These are phyloP conservation scores for Yamadazyma nakazawae DNA, from an alignment of 805 yeast genomes.

Conservation along the genomic window DNA sequence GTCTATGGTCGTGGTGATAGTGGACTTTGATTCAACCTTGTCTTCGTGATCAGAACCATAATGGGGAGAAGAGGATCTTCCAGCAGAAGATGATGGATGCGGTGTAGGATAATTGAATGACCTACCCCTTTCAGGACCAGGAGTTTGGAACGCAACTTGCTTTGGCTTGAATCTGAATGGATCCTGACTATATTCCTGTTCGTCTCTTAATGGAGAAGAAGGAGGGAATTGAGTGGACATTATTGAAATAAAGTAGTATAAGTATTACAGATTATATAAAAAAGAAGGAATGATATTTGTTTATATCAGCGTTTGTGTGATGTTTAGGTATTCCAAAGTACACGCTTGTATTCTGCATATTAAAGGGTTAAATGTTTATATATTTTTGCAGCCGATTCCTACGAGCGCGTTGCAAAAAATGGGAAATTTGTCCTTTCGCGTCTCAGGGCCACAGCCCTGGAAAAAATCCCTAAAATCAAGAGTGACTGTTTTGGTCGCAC, in stretches of 20 bases:
- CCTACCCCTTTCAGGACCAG: slow-evolving; percentile 3
- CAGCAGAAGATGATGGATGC: slow-evolving; percentile 54
- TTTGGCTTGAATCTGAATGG: slow-evolving; percentile 10
- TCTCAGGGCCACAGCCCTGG: slow-evolving; percentile 2
- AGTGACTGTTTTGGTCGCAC: slow-evolving; percentile 1
- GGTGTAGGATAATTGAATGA: slow-evolving; percentile 56
- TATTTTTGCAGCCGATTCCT: slow-evolving; percentile 7
- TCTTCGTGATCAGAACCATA: slow-evolving; percentile 1
- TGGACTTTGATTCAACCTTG: neutral
- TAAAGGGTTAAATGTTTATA: neutral
- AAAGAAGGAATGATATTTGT: neutral
- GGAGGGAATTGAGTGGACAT: slow-evolving; percentile 45
- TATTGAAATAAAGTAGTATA: neutral
- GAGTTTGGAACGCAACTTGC: neutral
- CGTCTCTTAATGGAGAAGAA: slow-evolving; percentile 45
- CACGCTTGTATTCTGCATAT: slow-evolving; percentile 6
- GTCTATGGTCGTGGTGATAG: neutral
- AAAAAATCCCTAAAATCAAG: neutral
- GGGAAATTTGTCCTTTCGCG: neutral
- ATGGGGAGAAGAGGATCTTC: slow-evolving; percentile 42
- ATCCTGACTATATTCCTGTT: slow-evolving; percentile 16
- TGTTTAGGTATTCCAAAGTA: neutral
- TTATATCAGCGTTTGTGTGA: neutral
- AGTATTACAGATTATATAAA: neutral
- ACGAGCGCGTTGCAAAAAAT: neutral